Evolutionary conservation across 805 yeast genomes (phyloP), one percentile per base, ranked within the genome.

Genomic region (Clavispora santaluciae): DNA sequence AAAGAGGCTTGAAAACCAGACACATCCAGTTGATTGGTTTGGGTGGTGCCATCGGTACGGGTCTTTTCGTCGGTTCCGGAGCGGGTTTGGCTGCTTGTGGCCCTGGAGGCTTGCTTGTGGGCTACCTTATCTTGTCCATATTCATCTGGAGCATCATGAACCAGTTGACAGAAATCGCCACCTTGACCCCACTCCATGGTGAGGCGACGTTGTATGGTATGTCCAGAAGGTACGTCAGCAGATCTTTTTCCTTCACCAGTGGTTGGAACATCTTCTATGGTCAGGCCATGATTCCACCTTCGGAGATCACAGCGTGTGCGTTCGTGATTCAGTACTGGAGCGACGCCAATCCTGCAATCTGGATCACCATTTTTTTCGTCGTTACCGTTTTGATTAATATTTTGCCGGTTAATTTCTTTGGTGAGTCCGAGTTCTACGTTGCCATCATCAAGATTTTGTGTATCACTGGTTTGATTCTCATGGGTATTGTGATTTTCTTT

Each of bases 281-380:
- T 7, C 60, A 58, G 38, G 47, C 61, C 9, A 63, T 63, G 43
- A 53, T 63, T 36, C 60, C 61, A 10, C 65, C 69, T 1, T 52
- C 67, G 13, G 70, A 65, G 48, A 55, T 64, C 26, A 57, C 66
- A 3, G 70, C 70, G 25, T 79, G 86, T 5, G 59, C 66, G 28
- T 49, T 63, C 24, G 61, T 65, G 16, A 50, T 65, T 28, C 46
- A 58, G 33, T 65, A 64, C 44, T 65, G 70, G 70, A 61, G 56
- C 17, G 55, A 53, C 36, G 28, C 28, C 7, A 55, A 71, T 51
- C 62, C 80, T 3, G 81, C 76, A 37, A 76, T 76, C 11, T 79
- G 70, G 58, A 78, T 79, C 29, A 66, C 73, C 3, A 70, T 78
- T 25, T 78, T 79, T 48, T 78, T 67, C 50, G 64, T 63, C 5